Percentiles rank a stretch among this genome's conserved stretches.
phyloP scores from a whole-genome alignment of 108 stramenopile genomes.

The Skeletonema potamos region DNA sequence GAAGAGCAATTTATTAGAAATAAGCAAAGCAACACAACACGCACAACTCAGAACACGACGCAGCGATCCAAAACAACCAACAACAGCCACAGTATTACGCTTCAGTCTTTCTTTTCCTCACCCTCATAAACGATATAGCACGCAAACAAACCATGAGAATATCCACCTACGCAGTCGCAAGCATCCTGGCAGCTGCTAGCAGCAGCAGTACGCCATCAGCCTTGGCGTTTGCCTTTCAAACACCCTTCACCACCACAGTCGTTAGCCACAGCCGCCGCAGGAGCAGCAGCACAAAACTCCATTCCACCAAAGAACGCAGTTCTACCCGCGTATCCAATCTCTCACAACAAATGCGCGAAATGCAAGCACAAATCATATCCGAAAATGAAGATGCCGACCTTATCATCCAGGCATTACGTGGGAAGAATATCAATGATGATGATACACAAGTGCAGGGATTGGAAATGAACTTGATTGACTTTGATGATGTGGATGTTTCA shows the following conservation, averaged over 20 bases:
- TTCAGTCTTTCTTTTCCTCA: too few species aligned
- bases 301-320: slow-evolving; percentile 18
- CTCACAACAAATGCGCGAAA: slow-evolving; percentile 37
- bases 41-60: too few species aligned
- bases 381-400: slow-evolving; percentile 70
- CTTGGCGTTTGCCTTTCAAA: slow-evolving; percentile 14
- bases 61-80: too few species aligned
- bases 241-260: background rate
- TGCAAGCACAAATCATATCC: slow-evolving; percentile 46
- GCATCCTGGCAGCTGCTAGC: background rate
- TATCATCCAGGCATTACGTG: slow-evolving; percentile 82
- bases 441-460: slow-evolving; percentile 70
- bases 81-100: too few species aligned
- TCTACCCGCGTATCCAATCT: slow-evolving; percentile 16
- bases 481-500: slow-evolving; percentile 33
- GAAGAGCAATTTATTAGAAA: too few species aligned
- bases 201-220: background rate
- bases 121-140: background rate
- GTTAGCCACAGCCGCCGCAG: background rate
- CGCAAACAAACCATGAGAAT: slow-evolving; percentile 10
- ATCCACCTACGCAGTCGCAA: slow-evolving; percentile 10
- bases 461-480: slow-evolving; percentile 83
- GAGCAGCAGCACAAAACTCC: background rate
- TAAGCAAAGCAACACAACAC: too few species aligned
- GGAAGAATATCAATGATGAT: slow-evolving; percentile 89